Percentiles rank a stretch among this genome's conserved stretches.
These are phyloP conservation scores for Xylaria castorea DNA, from an alignment of 495 filamentous ascomycete species.

Conservation along the genomic window DNA sequence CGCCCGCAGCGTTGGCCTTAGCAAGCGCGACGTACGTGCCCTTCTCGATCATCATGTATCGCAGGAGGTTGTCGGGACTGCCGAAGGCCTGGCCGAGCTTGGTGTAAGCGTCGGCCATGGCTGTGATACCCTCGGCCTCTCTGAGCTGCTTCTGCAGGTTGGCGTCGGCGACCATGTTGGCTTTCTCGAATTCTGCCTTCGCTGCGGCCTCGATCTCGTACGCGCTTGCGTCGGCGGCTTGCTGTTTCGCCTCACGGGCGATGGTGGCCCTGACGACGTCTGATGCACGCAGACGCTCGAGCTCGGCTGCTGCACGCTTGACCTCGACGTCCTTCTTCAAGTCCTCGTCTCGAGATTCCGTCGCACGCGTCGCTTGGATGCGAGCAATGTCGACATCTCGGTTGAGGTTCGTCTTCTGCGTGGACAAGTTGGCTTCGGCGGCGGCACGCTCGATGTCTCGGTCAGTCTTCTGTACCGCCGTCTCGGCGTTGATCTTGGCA, in stretches of 20 bases:
- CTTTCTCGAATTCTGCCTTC: slow-evolving; percentile 66
- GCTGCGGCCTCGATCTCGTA: slow-evolving; percentile 64
- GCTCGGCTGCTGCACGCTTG: slow-evolving; percentile 77
- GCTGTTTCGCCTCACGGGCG: slow-evolving; percentile 70
- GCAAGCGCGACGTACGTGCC: slow-evolving; percentile 69
- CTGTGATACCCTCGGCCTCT: slow-evolving; percentile 74
- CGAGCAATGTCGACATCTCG: slow-evolving; percentile 74
- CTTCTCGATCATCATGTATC: slow-evolving; percentile 81
- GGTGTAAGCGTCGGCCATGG: slow-evolving; percentile 78
- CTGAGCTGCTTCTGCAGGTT: slow-evolving; percentile 65
- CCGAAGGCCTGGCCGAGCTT: slow-evolving; percentile 73
- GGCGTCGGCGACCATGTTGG: slow-evolving; percentile 68
- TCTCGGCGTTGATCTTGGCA: slow-evolving; percentile 80
- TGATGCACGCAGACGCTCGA: slow-evolving; percentile 75
- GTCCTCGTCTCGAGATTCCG: slow-evolving; percentile 76
- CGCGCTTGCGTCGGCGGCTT: slow-evolving; percentile 71
- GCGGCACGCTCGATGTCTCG: slow-evolving; percentile 79
- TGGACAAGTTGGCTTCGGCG: slow-evolving; percentile 75
- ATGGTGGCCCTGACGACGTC: slow-evolving; percentile 82
- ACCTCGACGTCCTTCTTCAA: slow-evolving; percentile 75
- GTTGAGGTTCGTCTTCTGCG: slow-evolving; percentile 71
- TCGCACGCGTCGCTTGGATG: slow-evolving; percentile 71
- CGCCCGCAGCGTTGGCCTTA: slow-evolving; percentile 71
- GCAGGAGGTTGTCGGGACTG: slow-evolving; percentile 73
- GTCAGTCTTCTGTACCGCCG: slow-evolving; percentile 81